Percentiles rank a stretch among this genome's conserved stretches.
phyloP scores from a whole-genome alignment of 2,329 filamentous ascomycete species.

The Alternaria dauci region DNA sequence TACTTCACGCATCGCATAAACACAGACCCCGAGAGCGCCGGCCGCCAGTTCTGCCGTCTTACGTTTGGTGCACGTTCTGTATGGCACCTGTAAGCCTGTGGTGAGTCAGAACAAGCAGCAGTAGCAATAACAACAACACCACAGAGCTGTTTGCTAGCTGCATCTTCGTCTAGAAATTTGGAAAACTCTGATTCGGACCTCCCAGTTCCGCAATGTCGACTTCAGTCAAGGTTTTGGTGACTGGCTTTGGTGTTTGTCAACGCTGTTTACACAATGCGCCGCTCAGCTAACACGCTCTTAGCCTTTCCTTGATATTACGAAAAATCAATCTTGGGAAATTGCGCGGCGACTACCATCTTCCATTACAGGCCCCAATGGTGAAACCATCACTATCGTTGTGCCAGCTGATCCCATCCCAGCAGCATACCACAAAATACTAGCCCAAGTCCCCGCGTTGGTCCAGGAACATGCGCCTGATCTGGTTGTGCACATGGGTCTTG shows the following conservation, averaged over 20 bases:
- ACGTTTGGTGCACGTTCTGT: not conserved
- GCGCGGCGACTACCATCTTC: slow-evolving; percentile 65
- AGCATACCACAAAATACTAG: slow-evolving; percentile 58
- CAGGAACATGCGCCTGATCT: slow-evolving; percentile 62
- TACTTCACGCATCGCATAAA: not conserved
- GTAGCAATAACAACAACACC: not conserved
- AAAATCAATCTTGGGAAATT: slow-evolving; percentile 86
- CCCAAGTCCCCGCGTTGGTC: slow-evolving; percentile 71
- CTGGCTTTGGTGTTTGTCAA: slow-evolving; percentile 52
- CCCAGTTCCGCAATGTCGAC: not conserved
- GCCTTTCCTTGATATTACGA: slow-evolving; percentile 76
- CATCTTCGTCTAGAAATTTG: not conserved
- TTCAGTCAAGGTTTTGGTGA: slow-evolving; percentile 55
- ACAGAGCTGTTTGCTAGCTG: not conserved
- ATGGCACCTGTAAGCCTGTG: not conserved
- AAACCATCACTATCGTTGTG: slow-evolving; percentile 57
- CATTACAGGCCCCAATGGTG: slow-evolving; percentile 13
- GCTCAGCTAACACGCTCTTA: slow-evolving; percentile 48
- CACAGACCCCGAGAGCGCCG: not conserved
- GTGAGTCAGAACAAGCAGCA: not conserved
- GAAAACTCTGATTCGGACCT: not conserved
- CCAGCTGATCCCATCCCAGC: slow-evolving; percentile 75
- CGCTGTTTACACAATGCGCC: not conserved
- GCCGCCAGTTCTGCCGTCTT: not conserved
- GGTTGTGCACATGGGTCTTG: slow-evolving; percentile 82